Evolutionary conservation across 129 eudicot genomes (phyloP).

Genomic region (Pseudognaphalium luteoalbum): DNA sequence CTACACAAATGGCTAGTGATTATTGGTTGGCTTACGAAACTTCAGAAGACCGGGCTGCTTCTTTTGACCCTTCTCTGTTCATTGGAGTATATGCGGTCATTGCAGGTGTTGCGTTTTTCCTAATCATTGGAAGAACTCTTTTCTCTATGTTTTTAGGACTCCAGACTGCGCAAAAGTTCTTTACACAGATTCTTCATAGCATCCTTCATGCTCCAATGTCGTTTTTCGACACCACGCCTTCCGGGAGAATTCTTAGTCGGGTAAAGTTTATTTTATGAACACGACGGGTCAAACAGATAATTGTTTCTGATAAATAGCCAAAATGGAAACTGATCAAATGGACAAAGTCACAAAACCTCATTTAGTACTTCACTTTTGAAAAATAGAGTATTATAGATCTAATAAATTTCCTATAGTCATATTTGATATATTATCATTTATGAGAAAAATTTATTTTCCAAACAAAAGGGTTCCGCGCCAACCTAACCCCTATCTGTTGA

Average conservation of each 20-base stretch:
- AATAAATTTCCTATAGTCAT: background rate
- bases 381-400: background rate
- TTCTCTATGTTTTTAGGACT: constrained; percentile 49
- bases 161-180: constrained; percentile 57
- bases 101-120: constrained; percentile 36
- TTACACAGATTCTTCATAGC: constrained; percentile 48
- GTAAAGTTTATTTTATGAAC: constrained; percentile 26
- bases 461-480: constrained; percentile 8
- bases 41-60: constrained; percentile 33
- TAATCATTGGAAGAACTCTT: constrained; percentile 38
- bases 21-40: constrained; percentile 78
- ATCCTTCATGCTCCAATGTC: constrained; percentile 84
- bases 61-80: constrained; percentile 44
- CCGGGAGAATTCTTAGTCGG: constrained; percentile 76
- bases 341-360: background rate
- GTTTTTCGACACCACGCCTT: constrained; percentile 81
- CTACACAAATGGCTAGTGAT: constrained; percentile 55
- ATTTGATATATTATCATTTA: too few species aligned
- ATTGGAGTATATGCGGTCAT: constrained; percentile 47
- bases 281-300: background rate
- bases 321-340: background rate
- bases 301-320: background rate
- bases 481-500: background rate
- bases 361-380: too few species aligned
- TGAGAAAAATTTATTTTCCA: background rate